Evolutionary conservation across 192 early-diverging fungal genomes (phyloP).

Genomic region (Coemansia sp.): DNA sequence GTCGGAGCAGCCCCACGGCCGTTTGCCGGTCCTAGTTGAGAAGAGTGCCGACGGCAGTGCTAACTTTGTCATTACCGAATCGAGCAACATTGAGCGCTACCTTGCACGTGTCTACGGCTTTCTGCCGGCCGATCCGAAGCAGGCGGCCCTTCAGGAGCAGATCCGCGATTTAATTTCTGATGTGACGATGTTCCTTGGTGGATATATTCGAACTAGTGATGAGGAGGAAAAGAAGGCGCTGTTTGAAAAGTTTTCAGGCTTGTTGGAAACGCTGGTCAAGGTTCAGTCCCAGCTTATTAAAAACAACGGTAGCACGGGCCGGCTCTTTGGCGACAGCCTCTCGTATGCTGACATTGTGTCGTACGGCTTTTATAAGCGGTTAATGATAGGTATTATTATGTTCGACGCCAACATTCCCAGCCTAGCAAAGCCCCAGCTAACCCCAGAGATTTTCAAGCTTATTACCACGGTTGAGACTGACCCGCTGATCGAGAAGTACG

Average conservation of each 20-base stretch:
- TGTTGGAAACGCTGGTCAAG: slow-evolving; percentile 20
- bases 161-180: slow-evolving; percentile 17
- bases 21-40: slow-evolving; percentile 51
- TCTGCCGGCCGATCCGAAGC: slow-evolving; percentile 23
- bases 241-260: slow-evolving; percentile 5
- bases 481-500: no score
- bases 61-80: slow-evolving; percentile 35
- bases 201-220: neutral
- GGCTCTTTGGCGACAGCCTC: slow-evolving; percentile 37
- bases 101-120: no score
- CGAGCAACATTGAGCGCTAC: no score
- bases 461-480: slow-evolving; percentile 9
- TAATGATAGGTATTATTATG: neutral
- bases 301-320: slow-evolving; percentile 53
- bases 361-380: slow-evolving; percentile 13
- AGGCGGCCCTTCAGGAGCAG: slow-evolving; percentile 31
- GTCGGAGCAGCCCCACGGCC: slow-evolving; percentile 42
- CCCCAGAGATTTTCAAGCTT: slow-evolving; percentile 23
- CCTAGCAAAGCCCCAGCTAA: neutral
- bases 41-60: slow-evolving; percentile 17
- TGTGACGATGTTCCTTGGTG: neutral
- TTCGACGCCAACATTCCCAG: neutral
- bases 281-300: slow-evolving; percentile 29
- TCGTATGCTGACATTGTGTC: slow-evolving; percentile 37
- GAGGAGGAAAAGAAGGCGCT: slow-evolving; percentile 14